Evolutionary conservation across 805 yeast genomes (phyloP).

Genomic region (Kazachstania psychrophila): DNA sequence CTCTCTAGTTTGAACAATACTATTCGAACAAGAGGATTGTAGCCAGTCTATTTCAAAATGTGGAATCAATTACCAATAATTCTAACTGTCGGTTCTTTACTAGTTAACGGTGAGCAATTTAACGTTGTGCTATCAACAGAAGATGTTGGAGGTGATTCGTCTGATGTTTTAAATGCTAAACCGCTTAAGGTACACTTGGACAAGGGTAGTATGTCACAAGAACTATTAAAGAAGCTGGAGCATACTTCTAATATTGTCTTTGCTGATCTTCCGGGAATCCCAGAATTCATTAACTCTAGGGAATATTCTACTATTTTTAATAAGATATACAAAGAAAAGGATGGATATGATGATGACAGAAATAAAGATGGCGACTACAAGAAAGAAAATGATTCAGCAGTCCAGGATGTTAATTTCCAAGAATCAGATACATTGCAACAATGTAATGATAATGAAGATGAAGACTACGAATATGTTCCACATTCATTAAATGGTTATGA

Average conservation of each 20-base stretch:
- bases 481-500: neutral
- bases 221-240: constrained; percentile 14
- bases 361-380: constrained; percentile 2
- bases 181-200: constrained; percentile 15
- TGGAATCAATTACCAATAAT: constrained; percentile 9
- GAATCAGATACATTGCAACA: neutral
- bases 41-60: constrained; percentile 2
- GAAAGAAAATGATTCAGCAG: neutral
- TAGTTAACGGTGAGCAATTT: constrained; percentile 5
- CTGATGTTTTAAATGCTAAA: constrained; percentile 3
- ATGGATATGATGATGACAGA: neutral
- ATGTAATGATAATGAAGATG: constrained; percentile 1
- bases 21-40: no score
- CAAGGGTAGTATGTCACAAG: constrained; percentile 14
- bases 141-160: constrained; percentile 17
- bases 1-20: no score
- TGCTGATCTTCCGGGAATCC: constrained; percentile 22
- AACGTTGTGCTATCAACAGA: constrained; percentile 12
- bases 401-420: no score
- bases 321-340: constrained; percentile 1
- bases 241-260: constrained; percentile 20
- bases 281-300: constrained; percentile 20
- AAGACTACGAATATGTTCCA: constrained; percentile 1
- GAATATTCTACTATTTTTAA: constrained; percentile 12
- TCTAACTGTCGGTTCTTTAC: neutral